phyloP scores from a whole-genome alignment of 2,329 filamentous ascomycete genomes.

The Grosmannia serpens region DNA sequence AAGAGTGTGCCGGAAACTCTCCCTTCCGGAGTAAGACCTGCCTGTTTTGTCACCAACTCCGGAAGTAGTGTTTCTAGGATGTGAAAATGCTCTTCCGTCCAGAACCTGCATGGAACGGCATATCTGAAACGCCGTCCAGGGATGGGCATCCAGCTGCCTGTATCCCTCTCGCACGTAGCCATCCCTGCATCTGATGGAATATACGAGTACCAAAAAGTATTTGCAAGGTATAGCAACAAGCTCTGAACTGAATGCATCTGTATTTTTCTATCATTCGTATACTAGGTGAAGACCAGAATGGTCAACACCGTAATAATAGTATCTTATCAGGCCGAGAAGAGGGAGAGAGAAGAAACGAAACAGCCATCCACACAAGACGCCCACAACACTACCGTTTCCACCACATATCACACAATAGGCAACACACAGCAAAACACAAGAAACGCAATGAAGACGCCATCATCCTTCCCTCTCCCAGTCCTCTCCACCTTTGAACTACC shows the following conservation, averaged over 20 bases:
- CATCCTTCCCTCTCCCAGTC: neutral
- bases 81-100: no score
- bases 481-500: no score
- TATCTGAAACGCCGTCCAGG: no score
- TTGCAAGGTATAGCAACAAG: no score
- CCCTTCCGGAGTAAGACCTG: neutral
- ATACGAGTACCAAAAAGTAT: no score
- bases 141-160: no score
- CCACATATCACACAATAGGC: neutral
- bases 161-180: no score
- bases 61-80: no score
- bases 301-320: neutral
- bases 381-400: neutral
- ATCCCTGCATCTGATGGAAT: no score
- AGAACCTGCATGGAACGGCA: no score
- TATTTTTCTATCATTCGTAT: neutral
- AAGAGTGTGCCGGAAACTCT: no score
- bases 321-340: neutral
- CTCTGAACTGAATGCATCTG: neutral
- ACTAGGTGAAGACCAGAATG: neutral
- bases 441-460: neutral
- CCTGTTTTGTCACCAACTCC: neutral
- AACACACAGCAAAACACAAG: neutral
- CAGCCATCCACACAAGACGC: neutral
- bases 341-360: neutral